phyloP scores from a whole-genome alignment of 2,329 filamentous ascomycete genomes.

The Cyphellophora europaea region DNA sequence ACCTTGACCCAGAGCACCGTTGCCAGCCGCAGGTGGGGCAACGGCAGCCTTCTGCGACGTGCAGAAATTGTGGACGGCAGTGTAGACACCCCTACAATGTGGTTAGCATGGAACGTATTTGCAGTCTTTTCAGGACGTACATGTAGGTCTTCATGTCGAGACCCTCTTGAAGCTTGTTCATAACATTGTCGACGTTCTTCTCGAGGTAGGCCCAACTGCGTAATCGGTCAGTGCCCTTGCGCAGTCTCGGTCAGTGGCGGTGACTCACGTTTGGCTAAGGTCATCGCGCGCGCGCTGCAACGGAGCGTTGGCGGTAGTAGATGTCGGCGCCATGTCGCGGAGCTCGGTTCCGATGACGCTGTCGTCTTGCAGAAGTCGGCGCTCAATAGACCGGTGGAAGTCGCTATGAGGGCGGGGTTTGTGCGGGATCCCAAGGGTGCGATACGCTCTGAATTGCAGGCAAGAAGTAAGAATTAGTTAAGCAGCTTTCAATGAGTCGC shows the following conservation, averaged over 20 bases:
- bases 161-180: slow-evolving; percentile 82
- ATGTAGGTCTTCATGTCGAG: slow-evolving; percentile 73
- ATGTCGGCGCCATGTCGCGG: slow-evolving; percentile 12
- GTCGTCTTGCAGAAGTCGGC: too few relatives aligned
- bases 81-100: slow-evolving; percentile 26
- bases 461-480: too few relatives aligned
- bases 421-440: too few relatives aligned
- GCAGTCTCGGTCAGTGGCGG: slow-evolving; percentile 13
- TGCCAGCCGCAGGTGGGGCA: slow-evolving; percentile 53
- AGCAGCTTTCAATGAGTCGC: too few relatives aligned
- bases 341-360: slow-evolving; percentile 21
- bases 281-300: slow-evolving; percentile 33
- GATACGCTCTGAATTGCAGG: too few relatives aligned
- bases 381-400: too few relatives aligned
- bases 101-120: slow-evolving; percentile 47
- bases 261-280: slow-evolving; percentile 47
- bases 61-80: slow-evolving; percentile 95
- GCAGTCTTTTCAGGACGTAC: slow-evolving; percentile 38
- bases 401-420: too few relatives aligned
- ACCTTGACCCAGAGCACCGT: slow-evolving; percentile 43
- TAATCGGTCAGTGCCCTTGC: not conserved
- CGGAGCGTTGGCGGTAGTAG: slow-evolving; percentile 12
- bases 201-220: slow-evolving; percentile 82
- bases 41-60: slow-evolving; percentile 89
- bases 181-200: slow-evolving; percentile 80